Evolutionary conservation across 1,139 yeast genomes (phyloP), one percentile per base, ranked within the genome.

Genomic region (Yamadazyma sp.): DNA sequence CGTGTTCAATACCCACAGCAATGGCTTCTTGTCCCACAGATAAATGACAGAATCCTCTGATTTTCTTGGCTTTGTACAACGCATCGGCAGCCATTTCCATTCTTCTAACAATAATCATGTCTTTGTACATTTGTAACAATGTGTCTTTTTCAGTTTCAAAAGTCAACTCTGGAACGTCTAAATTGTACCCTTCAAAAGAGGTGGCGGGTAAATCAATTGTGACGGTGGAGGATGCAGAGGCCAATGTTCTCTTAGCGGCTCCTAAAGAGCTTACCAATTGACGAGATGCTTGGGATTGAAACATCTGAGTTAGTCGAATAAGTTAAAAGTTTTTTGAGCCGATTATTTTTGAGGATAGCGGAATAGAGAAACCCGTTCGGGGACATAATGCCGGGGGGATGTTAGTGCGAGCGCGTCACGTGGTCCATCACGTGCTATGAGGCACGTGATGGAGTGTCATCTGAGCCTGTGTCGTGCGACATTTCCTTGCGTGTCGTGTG

Each of bases 71-170:
- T 76, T 92, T 92, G 78, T 92, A 92, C 51, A 94, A 75, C 26
- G 97, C 97, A 62, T 92, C 98, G 42, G 97, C 82, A 27, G 97
- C 96, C 96, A 92, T 90, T 73, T 92, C 98, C 92, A 92, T 82
- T 70, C 98, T 86, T 76, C 98, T 82, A 60, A 90, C 82, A 52
- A 85, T 70, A 51, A 86, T 80, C 97, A 92, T 90, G 61, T 92
- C 96, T 72, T 88, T 87, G 80, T 90, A 92, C 97, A 92, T 89
- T 61, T 88, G 82, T 59, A 92, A 73, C 54, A 92, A 70, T 41
- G 83, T 77, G 35, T 78, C 78, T 76, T 88, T 89, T 56, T 87
- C 82, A 40, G 96, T 82, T 62, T 82, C 82, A 59, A 86, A 86
- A 36, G 70, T 68, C 54, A 85, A 72, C 37, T 76, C 73, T 38